A percentile compares a stretch with the other conserved stretches of the same genome.
These are phyloP conservation scores for Capsicum chinense DNA, from an alignment of 257 asterid species.

Conservation along the genomic window DNA sequence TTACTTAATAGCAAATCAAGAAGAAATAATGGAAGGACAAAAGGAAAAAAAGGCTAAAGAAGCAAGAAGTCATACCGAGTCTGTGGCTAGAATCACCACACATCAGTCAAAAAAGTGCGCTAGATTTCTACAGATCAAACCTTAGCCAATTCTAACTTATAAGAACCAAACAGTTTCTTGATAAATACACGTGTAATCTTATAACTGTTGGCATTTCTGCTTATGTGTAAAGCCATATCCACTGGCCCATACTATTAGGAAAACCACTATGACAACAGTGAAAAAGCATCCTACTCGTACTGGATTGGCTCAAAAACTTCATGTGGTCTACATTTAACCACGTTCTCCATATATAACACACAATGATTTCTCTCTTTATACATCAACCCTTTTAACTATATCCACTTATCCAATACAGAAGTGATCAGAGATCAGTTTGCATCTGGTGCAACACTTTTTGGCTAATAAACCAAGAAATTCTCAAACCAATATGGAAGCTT, in stretches of 20 bases:
- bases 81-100: conserved; percentile 33
- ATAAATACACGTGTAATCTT: conserved; percentile 10
- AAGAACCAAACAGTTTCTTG: conserved; percentile 11
- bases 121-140: conserved; percentile 1
- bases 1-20: neutral
- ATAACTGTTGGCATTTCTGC: neutral
- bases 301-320: conserved; percentile 43
- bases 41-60: neutral
- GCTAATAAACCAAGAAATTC: neutral
- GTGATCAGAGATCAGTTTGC: neutral
- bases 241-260: conserved; percentile 35
- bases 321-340: conserved; percentile 52
- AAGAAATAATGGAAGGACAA: neutral
- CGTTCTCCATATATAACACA: conserved; percentile 35
- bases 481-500: conserved; percentile 45
- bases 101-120: conserved; percentile 17
- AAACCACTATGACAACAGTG: conserved; percentile 30
- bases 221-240: conserved; percentile 46
- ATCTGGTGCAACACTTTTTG: neutral
- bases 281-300: conserved; percentile 42
- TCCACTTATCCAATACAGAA: conserved; percentile 15
- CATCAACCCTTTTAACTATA: conserved; percentile 32
- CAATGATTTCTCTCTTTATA: conserved; percentile 36
- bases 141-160: conserved; percentile 28
- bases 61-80: neutral